Conservation (phyloP, 345 rosid genomes). For the Ceriops decandra region DNA sequence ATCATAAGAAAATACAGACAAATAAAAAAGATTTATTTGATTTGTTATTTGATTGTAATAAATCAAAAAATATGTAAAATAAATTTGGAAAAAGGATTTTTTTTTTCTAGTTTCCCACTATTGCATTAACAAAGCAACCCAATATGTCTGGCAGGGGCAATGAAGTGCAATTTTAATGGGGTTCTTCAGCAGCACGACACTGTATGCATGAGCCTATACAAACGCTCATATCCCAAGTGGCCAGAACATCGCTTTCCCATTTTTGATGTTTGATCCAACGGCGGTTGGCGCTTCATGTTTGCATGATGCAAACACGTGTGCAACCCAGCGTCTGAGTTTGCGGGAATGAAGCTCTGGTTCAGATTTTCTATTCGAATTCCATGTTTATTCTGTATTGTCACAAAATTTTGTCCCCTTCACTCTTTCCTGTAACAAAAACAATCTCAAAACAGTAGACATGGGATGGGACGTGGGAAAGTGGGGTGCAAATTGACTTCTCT, state of each 20-base stretch:
- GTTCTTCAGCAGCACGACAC: slow-evolving; percentile 83
- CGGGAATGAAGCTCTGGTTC: slow-evolving; percentile 86
- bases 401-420: not conserved
- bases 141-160: slow-evolving; percentile 50
- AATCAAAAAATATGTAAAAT: too few relatives aligned
- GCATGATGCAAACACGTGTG: slow-evolving; percentile 8
- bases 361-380: slow-evolving; percentile 38
- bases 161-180: slow-evolving; percentile 87
- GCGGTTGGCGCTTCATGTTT: slow-evolving; percentile 1
- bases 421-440: too few relatives aligned
- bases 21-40: too few relatives aligned
- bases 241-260: slow-evolving; percentile 64
- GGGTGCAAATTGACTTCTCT: too few relatives aligned
- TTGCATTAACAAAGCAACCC: not conserved
- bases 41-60: too few relatives aligned
- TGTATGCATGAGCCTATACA: slow-evolving; percentile 83
- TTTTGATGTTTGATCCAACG: slow-evolving; percentile 35
- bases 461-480: too few relatives aligned
- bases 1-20: too few relatives aligned
- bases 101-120: too few relatives aligned
- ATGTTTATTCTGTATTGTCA: slow-evolving; percentile 13
- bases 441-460: too few relatives aligned
- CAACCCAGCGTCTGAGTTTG: slow-evolving; percentile 15
- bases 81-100: too few relatives aligned
- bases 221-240: slow-evolving; percentile 93